Evolutionary conservation across 2,329 filamentous ascomycete genomes (phyloP), one percentile per base, ranked within the genome.

Genomic region (Aphanoascus verrucosus): DNA sequence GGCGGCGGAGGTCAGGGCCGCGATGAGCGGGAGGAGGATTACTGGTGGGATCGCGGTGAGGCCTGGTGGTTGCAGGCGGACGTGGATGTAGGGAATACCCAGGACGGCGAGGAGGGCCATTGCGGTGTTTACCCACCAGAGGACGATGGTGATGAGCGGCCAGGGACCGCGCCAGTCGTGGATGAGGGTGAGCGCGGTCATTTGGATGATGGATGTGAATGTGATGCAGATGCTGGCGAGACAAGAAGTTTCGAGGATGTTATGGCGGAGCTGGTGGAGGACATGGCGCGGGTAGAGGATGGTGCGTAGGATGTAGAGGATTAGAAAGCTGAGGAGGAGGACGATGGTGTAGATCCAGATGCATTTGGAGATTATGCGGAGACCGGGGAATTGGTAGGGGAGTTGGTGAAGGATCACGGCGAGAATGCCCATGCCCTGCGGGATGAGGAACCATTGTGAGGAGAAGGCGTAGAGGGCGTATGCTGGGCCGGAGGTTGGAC

Each of bases 121-220:
- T 1, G 51, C 60, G 2, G 65, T 63, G 19, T 65, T 62, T 12
- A 70, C 62, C 70, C 71, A 74, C 71, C 71, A 74, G 23, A 74
- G 63, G 14, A 71, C 58, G 55, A 66, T 69, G 4, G 65, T 61
- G 19, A 62, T 58, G 7, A 69, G 38, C 2, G 64, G 63, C 58
- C 61, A 63, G 9, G 59, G 57, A 11, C 52, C 47, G 15, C 61
- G 60, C 56, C 64, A 67, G 50, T 65, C 63, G 34, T 61, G 45
- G 4, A 69, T 62, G 1, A 62, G 59, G 37, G 58, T 80, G 60
- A 91, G 77, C 38, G 81, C 84, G 63, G 94, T 82, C 55, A 68
- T 63, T 12, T 69, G 58, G 31, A 64, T 61, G 45, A 70, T 66
- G 2, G 63, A 61, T 5, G 64, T 65, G 51, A 64, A 68, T 1